Conservation (phyloP, 2,329 filamentous ascomycete genomes). For the Thelonectria rubi region DNA sequence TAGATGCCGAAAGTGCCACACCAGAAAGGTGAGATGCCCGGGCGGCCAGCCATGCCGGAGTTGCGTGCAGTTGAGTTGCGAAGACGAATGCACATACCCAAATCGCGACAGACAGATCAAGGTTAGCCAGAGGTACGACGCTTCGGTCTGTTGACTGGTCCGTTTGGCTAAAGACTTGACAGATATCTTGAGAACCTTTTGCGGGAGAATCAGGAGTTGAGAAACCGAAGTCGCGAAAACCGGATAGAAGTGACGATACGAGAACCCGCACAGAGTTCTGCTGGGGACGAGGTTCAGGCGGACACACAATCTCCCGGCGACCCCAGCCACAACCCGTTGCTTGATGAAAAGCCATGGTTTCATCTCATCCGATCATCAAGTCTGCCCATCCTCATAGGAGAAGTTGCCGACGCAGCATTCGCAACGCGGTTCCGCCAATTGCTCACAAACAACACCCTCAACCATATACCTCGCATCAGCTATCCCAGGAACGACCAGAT, state of each 20-base stretch:
- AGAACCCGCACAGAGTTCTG: neutral
- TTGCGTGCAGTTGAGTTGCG: neutral
- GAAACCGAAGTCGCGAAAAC: neutral
- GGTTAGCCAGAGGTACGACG: neutral
- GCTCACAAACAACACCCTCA: too few species aligned
- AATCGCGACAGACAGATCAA: neutral
- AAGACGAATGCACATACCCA: constrained; percentile 1
- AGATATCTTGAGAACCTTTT: neutral
- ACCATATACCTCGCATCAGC: too few species aligned
- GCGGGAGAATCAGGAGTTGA: neutral
- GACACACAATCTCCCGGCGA: too few species aligned
- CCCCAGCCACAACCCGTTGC: too few species aligned
- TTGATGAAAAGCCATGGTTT: too few species aligned
- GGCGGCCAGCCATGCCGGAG: neutral
- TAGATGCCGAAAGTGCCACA: constrained; percentile 6
- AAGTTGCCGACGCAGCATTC: too few species aligned
- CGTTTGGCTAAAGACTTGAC: neutral
- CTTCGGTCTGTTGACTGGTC: too few species aligned
- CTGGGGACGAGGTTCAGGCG: too few species aligned
- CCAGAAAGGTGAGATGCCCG: neutral
- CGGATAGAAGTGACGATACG: neutral
- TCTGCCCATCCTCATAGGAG: too few species aligned
- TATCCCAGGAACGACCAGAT: too few species aligned
- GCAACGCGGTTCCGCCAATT: too few species aligned
- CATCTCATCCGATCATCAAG: too few species aligned